Base-by-base conservation (phyloP, 2,329 filamentous ascomycete genomes). In the Penicillium sp. region DNA sequence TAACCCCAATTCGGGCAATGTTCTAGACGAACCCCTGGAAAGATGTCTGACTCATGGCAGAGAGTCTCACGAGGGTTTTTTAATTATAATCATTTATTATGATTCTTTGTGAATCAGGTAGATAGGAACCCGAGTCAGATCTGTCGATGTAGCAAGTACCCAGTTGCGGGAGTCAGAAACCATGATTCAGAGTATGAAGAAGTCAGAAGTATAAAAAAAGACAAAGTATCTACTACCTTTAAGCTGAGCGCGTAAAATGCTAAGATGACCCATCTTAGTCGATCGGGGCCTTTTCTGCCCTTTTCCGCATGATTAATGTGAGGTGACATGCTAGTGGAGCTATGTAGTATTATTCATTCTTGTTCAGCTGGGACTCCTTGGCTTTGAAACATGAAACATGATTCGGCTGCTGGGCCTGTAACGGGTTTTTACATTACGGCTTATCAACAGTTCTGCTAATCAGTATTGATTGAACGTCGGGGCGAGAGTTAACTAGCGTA, bases 1-100 rank as follows among this genome's bases (percentile, higher is more conserved):
- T 45, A 29, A 39, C 26, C 37, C 35, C 46, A 11, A 52, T 52
- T 56, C 49, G n/a, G 43, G 56, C 8, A 50, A 58, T 52, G 27
- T 54, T 61, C 56, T 54, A 50, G 58, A 58, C 46, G 31, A 45
- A 52, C 9, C 44, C 22, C 44, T 22, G 44, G 27, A 49, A 48
- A 11, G 14, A 22, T n/a, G 47, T 59, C 58, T 61, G 60, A 65
- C 56, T 62, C 57, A 58, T 53, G 56, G 49, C 47, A 54, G 19
- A 22, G 39, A 42, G 39, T 42, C 39, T 29, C 49, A 43, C 37
- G 49, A 31, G 39, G 6, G 10, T n/a, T 31, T 29, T 45, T 45
- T 16, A 8, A 29, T 29, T 29, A 11, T 10, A 29, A 29, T 29
- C 27, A 29, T 10, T 16, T 46, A 27, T 26, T 14, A 7, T 19